Evolutionary conservation across 192 early-diverging fungal genomes (phyloP).

Genomic region (Allomyces javanicus): DNA sequence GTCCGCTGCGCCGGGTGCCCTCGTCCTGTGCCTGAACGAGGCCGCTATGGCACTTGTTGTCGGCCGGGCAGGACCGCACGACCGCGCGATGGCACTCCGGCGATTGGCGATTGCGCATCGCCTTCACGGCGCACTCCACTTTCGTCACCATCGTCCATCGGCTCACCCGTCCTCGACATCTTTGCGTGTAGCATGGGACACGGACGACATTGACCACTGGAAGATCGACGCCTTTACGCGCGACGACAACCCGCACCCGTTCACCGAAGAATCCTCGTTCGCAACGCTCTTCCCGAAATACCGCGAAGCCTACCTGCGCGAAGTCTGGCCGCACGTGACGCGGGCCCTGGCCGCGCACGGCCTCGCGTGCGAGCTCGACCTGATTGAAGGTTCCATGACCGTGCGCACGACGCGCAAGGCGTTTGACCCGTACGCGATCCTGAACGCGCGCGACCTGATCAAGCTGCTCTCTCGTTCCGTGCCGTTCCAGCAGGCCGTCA

Average conservation of each 20-base stretch:
- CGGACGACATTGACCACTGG: slow-evolving; percentile 84
- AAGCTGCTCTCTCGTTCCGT: slow-evolving; percentile 87
- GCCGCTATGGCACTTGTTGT: too few relatives aligned
- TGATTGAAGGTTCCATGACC: slow-evolving; percentile 94
- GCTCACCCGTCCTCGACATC: background rate
- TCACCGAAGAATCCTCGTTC: slow-evolving; percentile 90
- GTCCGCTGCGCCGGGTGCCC: too few relatives aligned
- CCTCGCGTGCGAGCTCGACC: slow-evolving; percentile 70
- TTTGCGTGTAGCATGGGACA: slow-evolving; percentile 51
- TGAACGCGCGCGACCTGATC: slow-evolving; percentile 87
- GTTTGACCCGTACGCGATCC: slow-evolving; percentile 79
- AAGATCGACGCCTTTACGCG: slow-evolving; percentile 70
- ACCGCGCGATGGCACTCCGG: too few relatives aligned
- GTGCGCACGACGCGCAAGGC: slow-evolving; percentile 93
- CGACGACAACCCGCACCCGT: slow-evolving; percentile 44
- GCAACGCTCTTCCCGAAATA: slow-evolving; percentile 97
- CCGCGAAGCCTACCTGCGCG: slow-evolving; percentile 77
- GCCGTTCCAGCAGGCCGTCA: slow-evolving; percentile 75
- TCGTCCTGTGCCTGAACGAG: too few relatives aligned
- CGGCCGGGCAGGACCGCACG: too few relatives aligned
- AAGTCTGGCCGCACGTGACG: slow-evolving; percentile 80
- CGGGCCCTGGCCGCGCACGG: slow-evolving; percentile 57
- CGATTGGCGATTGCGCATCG: too few relatives aligned
- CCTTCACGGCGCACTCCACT: too few relatives aligned
- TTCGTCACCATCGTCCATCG: background rate